Base-by-base conservation (phyloP, 2,329 filamentous ascomycete genomes). In the Aureobasidium zeae region DNA sequence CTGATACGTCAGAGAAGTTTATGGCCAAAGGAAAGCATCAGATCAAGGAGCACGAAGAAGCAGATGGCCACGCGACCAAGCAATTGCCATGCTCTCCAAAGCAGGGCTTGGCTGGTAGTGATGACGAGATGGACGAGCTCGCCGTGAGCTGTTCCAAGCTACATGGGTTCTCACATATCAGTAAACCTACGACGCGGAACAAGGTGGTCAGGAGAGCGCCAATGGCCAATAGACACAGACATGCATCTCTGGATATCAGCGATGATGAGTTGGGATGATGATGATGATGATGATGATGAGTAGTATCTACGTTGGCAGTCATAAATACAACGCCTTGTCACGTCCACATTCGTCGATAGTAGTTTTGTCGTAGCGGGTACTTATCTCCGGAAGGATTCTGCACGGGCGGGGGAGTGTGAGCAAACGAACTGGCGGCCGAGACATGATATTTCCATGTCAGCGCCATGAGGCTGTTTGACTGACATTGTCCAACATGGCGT, bases 71-170 rank as follows among this genome's bases (percentile, higher is more conserved):
- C 6, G 9, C 12, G n/a, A n/a, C 1, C 8, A 7, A 15, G 8
- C 12, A 22, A n/a, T 9, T 13, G 29, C 16, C 35, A 3, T 12
- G 2, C 6, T 7, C 9, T 16, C 3, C 19, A 22, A 13, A 29
- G 5, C 12, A 30, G n/a, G 26, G 16, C n/a, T 6, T 22, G 5
- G 8, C 13, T 8, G 3, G 4, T 24, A 16, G 15, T 11, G 37
- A 24, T 4, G 21, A 21, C 11, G 37, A 32, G 11, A 13, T 41
- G n/a, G 45, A 47, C 16, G 45, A 47, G 26, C 38, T 47, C 12
- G 33, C 38, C 16, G 44, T 44, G 45, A 44, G 45, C 16, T 42
- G 37, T 26, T 24, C 17, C 6, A 47, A 47, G 19, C 22, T 24
- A 24, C 26, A 20, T 9, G n/a, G n/a, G n/a, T n/a, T n/a, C n/a